A percentile compares a stretch with the other conserved stretches of the same genome.
Evolutionary conservation across 2,329 filamentous ascomycete species (phyloP).

Genomic region (Penicillium glabrum): DNA sequence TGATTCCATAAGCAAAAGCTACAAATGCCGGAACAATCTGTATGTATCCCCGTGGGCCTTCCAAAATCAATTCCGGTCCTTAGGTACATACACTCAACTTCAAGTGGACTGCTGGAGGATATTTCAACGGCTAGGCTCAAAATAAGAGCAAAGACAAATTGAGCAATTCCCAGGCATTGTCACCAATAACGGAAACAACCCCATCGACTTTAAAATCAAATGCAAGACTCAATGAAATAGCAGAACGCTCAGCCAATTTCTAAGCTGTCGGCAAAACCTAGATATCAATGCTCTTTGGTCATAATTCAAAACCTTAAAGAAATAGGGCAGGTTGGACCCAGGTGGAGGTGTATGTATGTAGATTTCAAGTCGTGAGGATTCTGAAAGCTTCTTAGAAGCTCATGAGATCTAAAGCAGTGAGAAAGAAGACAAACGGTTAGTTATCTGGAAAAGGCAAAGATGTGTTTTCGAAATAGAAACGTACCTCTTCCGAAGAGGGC

Average conservation of each 20-base stretch:
- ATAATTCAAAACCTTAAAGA: neutral
- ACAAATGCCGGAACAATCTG: neutral
- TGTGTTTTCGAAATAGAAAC: conserved; percentile 30
- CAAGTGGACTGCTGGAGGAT: neutral
- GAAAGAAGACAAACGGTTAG: conserved; percentile 1
- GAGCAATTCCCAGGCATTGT: neutral
- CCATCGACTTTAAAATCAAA: neutral
- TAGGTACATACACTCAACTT: neutral
- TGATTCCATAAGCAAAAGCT: too few relatives aligned
- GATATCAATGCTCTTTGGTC: neutral
- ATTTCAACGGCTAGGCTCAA: neutral
- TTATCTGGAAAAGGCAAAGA: neutral
- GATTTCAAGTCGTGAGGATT: neutral
- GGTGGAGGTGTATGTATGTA: neutral
- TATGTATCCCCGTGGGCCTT: neutral
- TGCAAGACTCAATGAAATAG: neutral
- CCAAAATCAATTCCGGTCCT: neutral
- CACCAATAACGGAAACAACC: neutral
- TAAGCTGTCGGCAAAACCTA: neutral
- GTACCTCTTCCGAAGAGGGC: conserved; percentile 92
- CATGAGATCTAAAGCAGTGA: conserved; percentile 48
- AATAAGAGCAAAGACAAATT: neutral
- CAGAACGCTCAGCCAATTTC: neutral
- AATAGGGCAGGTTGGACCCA: neutral
- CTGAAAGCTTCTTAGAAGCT: conserved; percentile 43